These are phyloP conservation scores for Calophaca sinica DNA, from an alignment of 306 rosid species.

Conservation along the genomic window DNA sequence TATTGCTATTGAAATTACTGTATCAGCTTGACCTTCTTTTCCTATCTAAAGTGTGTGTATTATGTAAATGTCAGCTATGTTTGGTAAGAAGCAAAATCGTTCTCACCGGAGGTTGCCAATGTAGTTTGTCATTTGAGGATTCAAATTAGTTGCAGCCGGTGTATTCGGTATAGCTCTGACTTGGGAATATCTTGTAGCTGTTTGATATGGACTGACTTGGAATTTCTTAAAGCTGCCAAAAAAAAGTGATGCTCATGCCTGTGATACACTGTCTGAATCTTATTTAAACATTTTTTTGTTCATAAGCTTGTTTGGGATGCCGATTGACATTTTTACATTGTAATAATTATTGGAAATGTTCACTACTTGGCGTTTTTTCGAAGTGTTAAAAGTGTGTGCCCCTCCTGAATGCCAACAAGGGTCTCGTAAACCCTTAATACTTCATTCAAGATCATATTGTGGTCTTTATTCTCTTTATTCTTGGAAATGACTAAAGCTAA, in stretches of 20 bases:
- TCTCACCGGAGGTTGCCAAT: constrained; percentile 39
- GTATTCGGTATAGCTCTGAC: constrained; percentile 13
- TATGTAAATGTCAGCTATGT: constrained; percentile 49
- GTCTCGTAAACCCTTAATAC: too few species aligned
- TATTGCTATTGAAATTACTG: constrained; percentile 32
- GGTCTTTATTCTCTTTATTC: too few species aligned
- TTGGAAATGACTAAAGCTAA: too few species aligned
- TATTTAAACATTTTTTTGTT: constrained; percentile 16
- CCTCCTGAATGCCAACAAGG: too few species aligned
- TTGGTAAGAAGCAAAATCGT: constrained; percentile 42
- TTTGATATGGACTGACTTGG: constrained; percentile 20
- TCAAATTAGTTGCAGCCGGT: constrained; percentile 35
- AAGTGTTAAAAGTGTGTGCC: too few species aligned
- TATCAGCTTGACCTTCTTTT: constrained; percentile 6
- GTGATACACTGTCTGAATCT: constrained; percentile 25
- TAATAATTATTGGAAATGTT: constrained; percentile 48
- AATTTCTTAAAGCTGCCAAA: constrained; percentile 27
- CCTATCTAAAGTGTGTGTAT: neutral
- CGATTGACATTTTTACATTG: constrained; percentile 29
- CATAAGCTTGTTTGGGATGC: constrained; percentile 29
- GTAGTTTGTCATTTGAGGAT: constrained; percentile 32
- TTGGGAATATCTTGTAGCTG: neutral
- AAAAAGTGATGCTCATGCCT: neutral
- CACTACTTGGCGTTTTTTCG: too few species aligned
- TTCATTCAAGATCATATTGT: too few species aligned